These are phyloP conservation scores for Fomitopsis palustris DNA, from an alignment of 1,284 basidiomycete genomes.

Conservation along the genomic window DNA sequence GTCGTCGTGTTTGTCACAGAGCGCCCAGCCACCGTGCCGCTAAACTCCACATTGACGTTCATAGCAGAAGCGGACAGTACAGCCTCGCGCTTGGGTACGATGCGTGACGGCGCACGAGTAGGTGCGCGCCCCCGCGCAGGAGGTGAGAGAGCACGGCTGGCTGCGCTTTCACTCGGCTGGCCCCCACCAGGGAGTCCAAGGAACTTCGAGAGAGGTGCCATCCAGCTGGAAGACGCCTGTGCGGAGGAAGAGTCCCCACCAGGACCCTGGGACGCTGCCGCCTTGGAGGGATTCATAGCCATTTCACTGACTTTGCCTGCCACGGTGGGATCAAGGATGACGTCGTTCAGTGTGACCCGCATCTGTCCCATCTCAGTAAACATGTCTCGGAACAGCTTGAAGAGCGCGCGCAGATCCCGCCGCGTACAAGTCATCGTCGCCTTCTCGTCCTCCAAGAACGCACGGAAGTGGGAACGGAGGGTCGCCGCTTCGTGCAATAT, in stretches of 20 bases:
- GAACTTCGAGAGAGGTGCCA: constrained; percentile 78
- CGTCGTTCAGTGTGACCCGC: constrained; percentile 83
- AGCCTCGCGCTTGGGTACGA: constrained; percentile 72
- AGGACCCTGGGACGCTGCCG: constrained; percentile 34
- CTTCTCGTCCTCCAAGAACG: constrained; percentile 67
- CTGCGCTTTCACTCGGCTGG: constrained; percentile 15
- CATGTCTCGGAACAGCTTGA: constrained; percentile 85
- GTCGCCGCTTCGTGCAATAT: constrained; percentile 72
- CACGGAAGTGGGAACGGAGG: constrained; percentile 77
- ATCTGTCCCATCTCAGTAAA: constrained; percentile 84
- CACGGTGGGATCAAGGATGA: constrained; percentile 83
- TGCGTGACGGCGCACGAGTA: constrained; percentile 31
- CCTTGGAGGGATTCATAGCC: constrained; percentile 62
- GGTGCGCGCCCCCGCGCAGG: constrained; percentile 23
- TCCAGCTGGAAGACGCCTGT: constrained; percentile 58
- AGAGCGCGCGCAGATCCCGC: constrained; percentile 79
- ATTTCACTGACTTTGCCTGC: constrained; percentile 72
- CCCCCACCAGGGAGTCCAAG: constrained; percentile 40
- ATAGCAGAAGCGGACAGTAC: constrained; percentile 83
- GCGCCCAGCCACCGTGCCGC: constrained; percentile 68
- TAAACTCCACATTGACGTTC: constrained; percentile 93
- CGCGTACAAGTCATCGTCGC: constrained; percentile 63
- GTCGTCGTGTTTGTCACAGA: constrained; percentile 61
- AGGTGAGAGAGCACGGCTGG: constrained; percentile 25
- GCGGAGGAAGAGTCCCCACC: constrained; percentile 21